Conservation (phyloP, 2,329 filamentous ascomycete species). For the Talaromyces sp. region DNA sequence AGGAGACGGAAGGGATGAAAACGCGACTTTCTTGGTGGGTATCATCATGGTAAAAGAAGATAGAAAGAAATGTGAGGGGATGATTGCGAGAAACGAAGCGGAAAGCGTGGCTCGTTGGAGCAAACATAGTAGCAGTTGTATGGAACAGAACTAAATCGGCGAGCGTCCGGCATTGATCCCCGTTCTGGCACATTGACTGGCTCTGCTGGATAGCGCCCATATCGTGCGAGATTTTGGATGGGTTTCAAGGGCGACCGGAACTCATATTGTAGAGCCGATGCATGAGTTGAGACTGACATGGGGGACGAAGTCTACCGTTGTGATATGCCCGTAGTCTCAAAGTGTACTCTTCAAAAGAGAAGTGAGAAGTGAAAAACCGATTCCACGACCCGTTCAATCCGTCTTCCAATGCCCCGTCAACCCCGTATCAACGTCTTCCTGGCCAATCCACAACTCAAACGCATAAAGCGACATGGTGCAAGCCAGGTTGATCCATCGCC, state of each 20-base stretch:
- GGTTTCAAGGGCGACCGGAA: background rate
- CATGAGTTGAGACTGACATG: background rate
- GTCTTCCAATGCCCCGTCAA: slow-evolving; percentile 85
- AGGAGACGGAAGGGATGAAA: slow-evolving; percentile 9
- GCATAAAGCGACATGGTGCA: slow-evolving; percentile 87
- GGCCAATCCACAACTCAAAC: slow-evolving; percentile 81
- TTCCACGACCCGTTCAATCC: slow-evolving; percentile 54
- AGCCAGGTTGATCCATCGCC: slow-evolving; percentile 89
- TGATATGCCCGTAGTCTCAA: background rate
- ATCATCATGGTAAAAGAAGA: slow-evolving; percentile 2
- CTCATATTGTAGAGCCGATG: background rate
- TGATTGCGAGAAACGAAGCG: background rate
- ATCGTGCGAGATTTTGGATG: background rate
- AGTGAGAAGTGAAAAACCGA: background rate
- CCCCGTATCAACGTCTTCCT: slow-evolving; percentile 61
- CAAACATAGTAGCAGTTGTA: background rate
- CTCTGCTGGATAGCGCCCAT: too few relatives aligned
- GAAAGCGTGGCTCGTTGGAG: background rate
- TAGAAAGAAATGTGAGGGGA: background rate
- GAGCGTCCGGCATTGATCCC: background rate
- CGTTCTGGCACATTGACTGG: too few relatives aligned
- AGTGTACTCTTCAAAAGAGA: background rate
- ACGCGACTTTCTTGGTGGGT: slow-evolving; percentile 2
- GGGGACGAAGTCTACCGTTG: background rate
- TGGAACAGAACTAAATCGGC: background rate